Evolutionary conservation across 345 rosid genomes (phyloP), one percentile per base, ranked within the genome.

Genomic region (Populus nigra): DNA sequence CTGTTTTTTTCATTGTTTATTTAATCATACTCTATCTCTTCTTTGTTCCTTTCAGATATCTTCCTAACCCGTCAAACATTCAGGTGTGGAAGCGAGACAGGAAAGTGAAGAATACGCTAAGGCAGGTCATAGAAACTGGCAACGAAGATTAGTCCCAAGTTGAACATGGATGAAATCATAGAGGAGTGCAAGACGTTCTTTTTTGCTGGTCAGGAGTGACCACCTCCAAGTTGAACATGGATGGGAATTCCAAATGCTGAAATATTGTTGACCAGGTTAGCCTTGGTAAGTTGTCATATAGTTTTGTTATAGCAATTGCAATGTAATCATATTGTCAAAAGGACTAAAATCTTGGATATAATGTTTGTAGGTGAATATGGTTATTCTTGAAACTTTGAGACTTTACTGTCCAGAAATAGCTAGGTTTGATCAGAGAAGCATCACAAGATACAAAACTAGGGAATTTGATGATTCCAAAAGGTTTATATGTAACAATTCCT

Each of bases 161-260:
- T 86, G 77, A 86, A 11, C 71, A 83, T 75, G 71, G 53, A 76
- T 63, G 83, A 76, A 11, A 67, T 77, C 9, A 88, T 95, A 62
- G 98, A 93, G 79, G 97, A 95, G 79, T 95, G 99, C 85, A 92
- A 93, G 79, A 90, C 91, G 73, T 95, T 95, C 79, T 93, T 95
- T 86, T 93, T 95, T 63, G 97, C 99, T 61, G 98, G 98, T 47
- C 92, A 95, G 3, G 33, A 78, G 97, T 89, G 79, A 91, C 99
- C 83, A 91, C 98, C 23, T 85, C 98, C 33, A 90, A 87, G 76
- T 35, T 95, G n/a, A n/a, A n/a, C n/a, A n/a, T n/a, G 94, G 18
- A 22, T 2, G 62, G 47, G 12, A 1, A 74, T 70, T 39, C 78
- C 78, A 17, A 31, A 68, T 41, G 61, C 78, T 16, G 73, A 69